phyloP scores from a whole-genome alignment of 1,139 yeast genomes.

The Suhomyces choctaworum region DNA sequence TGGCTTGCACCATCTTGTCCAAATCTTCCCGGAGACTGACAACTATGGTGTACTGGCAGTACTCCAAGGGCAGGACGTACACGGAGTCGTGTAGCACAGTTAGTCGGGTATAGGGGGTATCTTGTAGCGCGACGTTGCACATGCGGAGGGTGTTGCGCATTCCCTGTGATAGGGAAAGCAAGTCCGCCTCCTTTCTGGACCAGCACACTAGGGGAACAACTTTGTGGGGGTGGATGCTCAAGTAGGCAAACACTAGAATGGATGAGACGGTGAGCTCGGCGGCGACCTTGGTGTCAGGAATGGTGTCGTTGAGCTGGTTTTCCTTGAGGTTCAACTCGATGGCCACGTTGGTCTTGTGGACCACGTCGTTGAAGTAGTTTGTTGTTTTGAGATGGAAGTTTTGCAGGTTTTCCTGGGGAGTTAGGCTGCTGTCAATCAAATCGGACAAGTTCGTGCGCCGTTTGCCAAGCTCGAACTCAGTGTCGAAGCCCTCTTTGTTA shows the following conservation, averaged over 20 bases:
- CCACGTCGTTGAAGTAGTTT: slow-evolving; percentile 24
- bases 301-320: background rate
- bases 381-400: slow-evolving; percentile 20
- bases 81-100: background rate
- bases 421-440: background rate
- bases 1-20: slow-evolving; percentile 6
- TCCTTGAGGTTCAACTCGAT: slow-evolving; percentile 2
- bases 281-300: slow-evolving; percentile 11
- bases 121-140: background rate
- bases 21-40: slow-evolving; percentile 16
- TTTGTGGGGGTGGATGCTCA: slow-evolving; percentile 34
- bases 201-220: slow-evolving; percentile 30
- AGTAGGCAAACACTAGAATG: slow-evolving; percentile 27
- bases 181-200: slow-evolving; percentile 22
- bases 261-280: slow-evolving; percentile 27
- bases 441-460: background rate
- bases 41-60: slow-evolving; percentile 21
- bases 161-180: slow-evolving; percentile 23
- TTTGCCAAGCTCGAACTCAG: background rate
- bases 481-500: background rate
- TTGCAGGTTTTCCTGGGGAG: slow-evolving; percentile 8
- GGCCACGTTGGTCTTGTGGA: slow-evolving; percentile 10
- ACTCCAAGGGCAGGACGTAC: background rate
- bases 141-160: slow-evolving; percentile 14
- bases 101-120: slow-evolving; percentile 1